Base-by-base conservation (phyloP, 179 eudicot species). In the Silene noctiflora region DNA sequence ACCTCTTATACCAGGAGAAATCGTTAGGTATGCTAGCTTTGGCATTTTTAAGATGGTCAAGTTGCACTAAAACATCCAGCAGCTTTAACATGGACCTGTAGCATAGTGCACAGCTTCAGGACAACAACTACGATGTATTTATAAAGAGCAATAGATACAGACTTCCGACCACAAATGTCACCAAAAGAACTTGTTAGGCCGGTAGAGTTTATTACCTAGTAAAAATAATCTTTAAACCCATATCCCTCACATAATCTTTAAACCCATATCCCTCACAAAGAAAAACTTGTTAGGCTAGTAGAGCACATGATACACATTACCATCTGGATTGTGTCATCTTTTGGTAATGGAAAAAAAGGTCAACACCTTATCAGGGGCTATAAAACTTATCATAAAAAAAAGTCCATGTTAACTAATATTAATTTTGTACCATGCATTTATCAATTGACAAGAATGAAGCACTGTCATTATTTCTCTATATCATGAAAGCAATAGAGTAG, bases 1-100 rank as follows among this genome's bases (percentile, higher is more conserved):
- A 95, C 99, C 99, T 95, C 83, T 95, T 95, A 77, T 93, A 95
- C 99, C 99, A 95, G 75, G 99, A 93, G 83, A 93, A 95, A 84
- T 95, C 99, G 80, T 95, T 95, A 69, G 99, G 99, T 85, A 95
- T 95, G 85, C 99, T 95, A 76, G 99, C 99, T 82, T 95, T 95
- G 56, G 99, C 98, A 88, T 95, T 95, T 90, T 95, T 95, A 29
- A 95, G 92, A 84, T 95, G 98, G 84, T 95, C 99, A 84, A 95
- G 96, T 80, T 95, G 99, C 82, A 95, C 89, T 76, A 95, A 78
- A 75, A 95, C 95, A 88, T 93, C 99, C 80, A 93, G 87, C 84
- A 95, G 85, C 88, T 95, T 95, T 88, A 95, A 77, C 98, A 95
- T 93, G 76, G 97, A 95, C 98, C 98, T 94, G 86, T 33, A 87